Percentiles rank a stretch among this genome's conserved stretches.
phyloP scores from a whole-genome alignment of 2,329 filamentous ascomycete species.

The Pseudogymnoascus sp. region DNA sequence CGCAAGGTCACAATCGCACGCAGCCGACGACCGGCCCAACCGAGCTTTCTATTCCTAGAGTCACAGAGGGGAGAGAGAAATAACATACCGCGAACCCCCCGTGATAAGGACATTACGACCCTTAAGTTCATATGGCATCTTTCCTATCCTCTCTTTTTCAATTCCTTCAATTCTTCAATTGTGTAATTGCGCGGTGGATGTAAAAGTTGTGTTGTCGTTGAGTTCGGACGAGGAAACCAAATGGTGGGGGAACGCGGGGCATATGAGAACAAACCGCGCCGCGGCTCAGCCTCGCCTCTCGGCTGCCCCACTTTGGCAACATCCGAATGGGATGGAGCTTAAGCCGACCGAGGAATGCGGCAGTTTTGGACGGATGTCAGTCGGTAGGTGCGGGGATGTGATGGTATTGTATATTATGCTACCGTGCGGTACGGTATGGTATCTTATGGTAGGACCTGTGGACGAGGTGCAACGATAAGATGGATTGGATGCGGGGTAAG shows the following conservation, averaged over 20 bases:
- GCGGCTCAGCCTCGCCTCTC: too few relatives aligned
- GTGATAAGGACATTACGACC: constrained; percentile 56
- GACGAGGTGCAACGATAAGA: not conserved
- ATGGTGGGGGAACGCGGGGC: not conserved
- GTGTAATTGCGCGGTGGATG: not conserved
- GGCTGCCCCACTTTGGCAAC: not conserved
- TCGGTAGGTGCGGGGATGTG: not conserved
- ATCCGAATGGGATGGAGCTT: not conserved
- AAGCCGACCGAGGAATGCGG: not conserved
- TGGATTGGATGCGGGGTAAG: not conserved
- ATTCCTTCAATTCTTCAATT: not conserved
- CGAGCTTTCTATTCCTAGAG: not conserved
- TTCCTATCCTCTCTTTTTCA: constrained; percentile 10
- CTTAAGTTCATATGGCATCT: constrained; percentile 55
- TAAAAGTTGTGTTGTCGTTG: too few relatives aligned
- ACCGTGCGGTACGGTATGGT: not conserved
- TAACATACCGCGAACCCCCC: constrained; percentile 51
- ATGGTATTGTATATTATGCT: not conserved
- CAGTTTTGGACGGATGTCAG: not conserved
- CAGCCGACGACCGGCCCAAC: not conserved
- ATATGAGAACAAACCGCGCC: not conserved
- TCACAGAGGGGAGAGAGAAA: not conserved
- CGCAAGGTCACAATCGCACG: not conserved
- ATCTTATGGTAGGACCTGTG: not conserved
- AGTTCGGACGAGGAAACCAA: not conserved